Evolutionary conservation across 2,329 filamentous ascomycete species (phyloP), one percentile per base, ranked within the genome.

Genomic region (Huntiella savannae): DNA sequence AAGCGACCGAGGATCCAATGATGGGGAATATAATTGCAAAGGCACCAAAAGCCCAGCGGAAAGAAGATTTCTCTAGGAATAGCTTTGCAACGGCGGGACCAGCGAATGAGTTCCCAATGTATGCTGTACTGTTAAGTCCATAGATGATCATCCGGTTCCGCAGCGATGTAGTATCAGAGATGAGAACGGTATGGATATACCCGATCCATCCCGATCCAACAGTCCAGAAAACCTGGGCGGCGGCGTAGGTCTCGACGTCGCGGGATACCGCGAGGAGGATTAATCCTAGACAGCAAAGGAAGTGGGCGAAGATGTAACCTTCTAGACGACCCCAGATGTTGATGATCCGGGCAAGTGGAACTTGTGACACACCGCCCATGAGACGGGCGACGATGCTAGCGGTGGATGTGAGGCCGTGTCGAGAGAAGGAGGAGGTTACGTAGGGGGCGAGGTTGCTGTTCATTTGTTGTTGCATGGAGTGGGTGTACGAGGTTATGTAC

Each of bases 31-130:
- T 69, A 53, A 83, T 77, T 48, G 70, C 64, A 60, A 75, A 82
- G 50, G 72, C 66, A 41, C 77, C 78, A 52, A 77, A 77, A 4
- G 70, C 77, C 79, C 78, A 83, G 46, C 77, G 67, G 71, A 73
- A 82, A 41, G 69, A 71, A 4, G 67, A 61, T n/a, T 67, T 60
- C 5, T 57, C 40, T 15, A 73, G 60, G 45, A 78, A 68, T 1
- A 61, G 59, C 8, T 71, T 62, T 0, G 70, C 69, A 43, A 77
- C 69, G 19, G 67, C 70, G 0, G 73, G 69, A 3, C 74, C 72
- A n/a, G 73, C 67, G 63, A 74, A 82, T 4, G 76, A 73, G 0
- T 75, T 79, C 47, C 75, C 66, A 50, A 83, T 69, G 55, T 77
- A 79, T 1, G 79, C 79, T 2, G 79, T 73, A 13, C 70, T 67